phyloP scores from a whole-genome alignment of 495 filamentous ascomycete species.

The Chlorociboria aeruginascens region DNA sequence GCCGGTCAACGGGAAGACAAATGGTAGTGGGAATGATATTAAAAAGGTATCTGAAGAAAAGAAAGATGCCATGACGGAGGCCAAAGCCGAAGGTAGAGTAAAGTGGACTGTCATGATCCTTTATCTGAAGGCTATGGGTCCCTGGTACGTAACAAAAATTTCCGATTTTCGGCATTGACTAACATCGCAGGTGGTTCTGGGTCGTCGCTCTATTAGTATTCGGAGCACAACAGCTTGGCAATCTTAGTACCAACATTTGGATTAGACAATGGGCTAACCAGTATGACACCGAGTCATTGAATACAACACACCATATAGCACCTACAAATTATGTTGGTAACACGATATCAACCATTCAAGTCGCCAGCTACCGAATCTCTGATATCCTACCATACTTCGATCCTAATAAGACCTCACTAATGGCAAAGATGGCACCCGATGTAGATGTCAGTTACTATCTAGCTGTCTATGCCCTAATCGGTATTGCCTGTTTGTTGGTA shows the following conservation, averaged over 20 bases:
- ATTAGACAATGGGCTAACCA: constrained; percentile 75
- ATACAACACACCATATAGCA: constrained; percentile 3
- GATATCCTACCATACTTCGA: constrained; percentile 18
- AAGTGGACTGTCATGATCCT: constrained; percentile 73
- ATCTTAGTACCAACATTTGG: constrained; percentile 84
- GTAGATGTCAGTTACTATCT: constrained; percentile 82
- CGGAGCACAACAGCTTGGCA: constrained; percentile 64
- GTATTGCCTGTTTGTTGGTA: constrained; percentile 55
- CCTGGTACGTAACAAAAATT: constrained; percentile 37
- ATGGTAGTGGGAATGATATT: constrained; percentile 26
- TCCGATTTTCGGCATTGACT: constrained; percentile 1
- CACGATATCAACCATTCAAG: constrained; percentile 12
- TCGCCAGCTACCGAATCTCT: constrained; percentile 5
- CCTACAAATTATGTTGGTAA: constrained; percentile 12
- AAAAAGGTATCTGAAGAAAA: constrained; percentile 35
- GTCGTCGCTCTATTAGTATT: constrained; percentile 60
- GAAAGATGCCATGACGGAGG: constrained; percentile 47
- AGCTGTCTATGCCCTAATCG: constrained; percentile 67
- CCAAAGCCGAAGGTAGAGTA: constrained; percentile 72
- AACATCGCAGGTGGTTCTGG: constrained; percentile 62
- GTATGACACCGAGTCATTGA: constrained; percentile 25
- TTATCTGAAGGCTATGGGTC: constrained; percentile 82
- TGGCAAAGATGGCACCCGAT: constrained; percentile 26
- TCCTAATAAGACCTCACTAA: constrained; percentile 14
- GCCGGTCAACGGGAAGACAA: constrained; percentile 22